Evolutionary conservation across 257 asterid species (phyloP), one percentile per base, ranked within the genome.

Genomic region (Parsonsia alboflavescens): DNA sequence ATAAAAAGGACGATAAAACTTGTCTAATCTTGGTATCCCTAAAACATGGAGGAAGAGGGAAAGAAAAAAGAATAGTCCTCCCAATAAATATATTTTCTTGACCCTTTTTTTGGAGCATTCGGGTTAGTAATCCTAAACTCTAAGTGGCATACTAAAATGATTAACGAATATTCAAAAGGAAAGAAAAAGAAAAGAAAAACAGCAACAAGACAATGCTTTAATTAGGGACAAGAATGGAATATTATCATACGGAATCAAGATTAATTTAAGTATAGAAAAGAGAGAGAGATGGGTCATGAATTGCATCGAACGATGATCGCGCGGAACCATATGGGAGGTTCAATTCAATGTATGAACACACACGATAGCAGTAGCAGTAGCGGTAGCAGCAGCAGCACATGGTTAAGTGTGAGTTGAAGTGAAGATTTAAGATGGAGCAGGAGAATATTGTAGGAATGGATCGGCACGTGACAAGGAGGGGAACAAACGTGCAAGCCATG

Each of bases 401-500:
- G 52, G 39, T 33, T 5, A 21, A 5, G 54, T 24, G 46, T 36
- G 39, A 33, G 69, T 10, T 33, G 39, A 48, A 65, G 44, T 73
- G 82, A 42, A 42, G 46, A 42, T 42, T 71, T 65, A 78, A 81
- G 85, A 79, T 33, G 22, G 41, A 13, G 57, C n/a, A 26, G 73
- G 41, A 33, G 64, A 78, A 56, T 28, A 82, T 30, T n/a, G 66
- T 75, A 45, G 73, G 89, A 52, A 80, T 77, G 73, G 63, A 73
- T 66, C 77, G 86, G 89, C 93, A 85, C 91, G 89, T 89, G 97
- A 79, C 76, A 22, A 64, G 73, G 72, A 48, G 71, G 61, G 85
- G 63, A 82, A 19, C 81, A 83, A 82, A 84, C 85, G 93, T 87
- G 90, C 85, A 75, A 42, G 78, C 91, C 96, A 86, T 83, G 93